phyloP scores from a whole-genome alignment of 1,139 yeast genomes.

The Martiniozyma asiatica region DNA sequence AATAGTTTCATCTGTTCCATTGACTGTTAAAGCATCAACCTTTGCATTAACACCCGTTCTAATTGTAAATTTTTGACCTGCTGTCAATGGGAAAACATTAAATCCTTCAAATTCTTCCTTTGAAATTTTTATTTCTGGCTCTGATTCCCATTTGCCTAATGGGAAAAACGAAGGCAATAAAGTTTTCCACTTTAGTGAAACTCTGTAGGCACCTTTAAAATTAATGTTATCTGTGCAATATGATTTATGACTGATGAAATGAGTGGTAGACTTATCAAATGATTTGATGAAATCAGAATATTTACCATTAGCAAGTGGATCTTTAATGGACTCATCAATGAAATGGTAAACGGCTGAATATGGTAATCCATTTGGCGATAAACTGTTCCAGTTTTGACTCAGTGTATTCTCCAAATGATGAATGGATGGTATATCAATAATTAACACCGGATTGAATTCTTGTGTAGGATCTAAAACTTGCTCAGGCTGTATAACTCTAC shows the following conservation, averaged over 20 bases:
- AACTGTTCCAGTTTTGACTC: slow-evolving; percentile 21
- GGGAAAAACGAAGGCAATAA: slow-evolving; percentile 31
- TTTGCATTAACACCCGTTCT: slow-evolving; percentile 8
- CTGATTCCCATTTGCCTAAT: slow-evolving; percentile 21
- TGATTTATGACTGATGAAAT: slow-evolving; percentile 60
- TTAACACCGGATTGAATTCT: slow-evolving; percentile 44
- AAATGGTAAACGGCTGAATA: slow-evolving; percentile 55
- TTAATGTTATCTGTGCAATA: slow-evolving; percentile 50
- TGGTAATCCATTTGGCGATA: slow-evolving; percentile 11
- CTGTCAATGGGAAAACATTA: slow-evolving; percentile 17
- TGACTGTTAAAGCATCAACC: slow-evolving; percentile 3
- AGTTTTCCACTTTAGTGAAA: slow-evolving; percentile 45
- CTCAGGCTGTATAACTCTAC: slow-evolving; percentile 47
- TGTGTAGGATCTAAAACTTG: slow-evolving; percentile 63
- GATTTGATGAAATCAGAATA: slow-evolving; percentile 34
- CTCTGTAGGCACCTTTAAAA: slow-evolving; percentile 41
- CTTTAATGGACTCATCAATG: slow-evolving; percentile 50
- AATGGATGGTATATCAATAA: slow-evolving; percentile 61
- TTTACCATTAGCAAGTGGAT: slow-evolving; percentile 24
- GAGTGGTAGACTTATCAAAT: slow-evolving; percentile 41
- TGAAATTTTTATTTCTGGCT: slow-evolving; percentile 11
- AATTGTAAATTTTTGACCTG: slow-evolving; percentile 17
- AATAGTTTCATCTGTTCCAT: slow-evolving; percentile 6
- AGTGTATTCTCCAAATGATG: slow-evolving; percentile 39
- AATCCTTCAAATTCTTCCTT: slow-evolving; percentile 9